Evolutionary conservation across 805 yeast species (phyloP).

Genomic region (Ogataea corticis): DNA sequence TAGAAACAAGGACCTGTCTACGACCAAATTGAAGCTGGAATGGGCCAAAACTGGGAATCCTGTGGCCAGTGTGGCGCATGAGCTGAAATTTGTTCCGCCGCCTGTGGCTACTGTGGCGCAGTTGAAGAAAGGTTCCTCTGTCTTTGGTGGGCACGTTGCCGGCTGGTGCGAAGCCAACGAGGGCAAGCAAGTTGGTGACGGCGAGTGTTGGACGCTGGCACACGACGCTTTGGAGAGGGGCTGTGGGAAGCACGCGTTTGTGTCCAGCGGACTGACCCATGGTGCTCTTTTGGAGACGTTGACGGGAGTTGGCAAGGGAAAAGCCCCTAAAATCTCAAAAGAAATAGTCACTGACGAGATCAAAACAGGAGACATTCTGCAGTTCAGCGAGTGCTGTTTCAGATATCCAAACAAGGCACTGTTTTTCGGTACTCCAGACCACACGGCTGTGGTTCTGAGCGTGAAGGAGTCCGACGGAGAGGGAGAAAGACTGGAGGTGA

Average conservation of each 20-base stretch:
- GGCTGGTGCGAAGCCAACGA: constrained; percentile 51
- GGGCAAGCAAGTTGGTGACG: constrained; percentile 52
- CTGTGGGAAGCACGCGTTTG: constrained; percentile 59
- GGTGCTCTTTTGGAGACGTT: constrained; percentile 39
- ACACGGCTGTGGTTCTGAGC: constrained; percentile 43
- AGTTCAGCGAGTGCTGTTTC: constrained; percentile 44
- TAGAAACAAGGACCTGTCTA: constrained; percentile 45
- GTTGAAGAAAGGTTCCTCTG: constrained; percentile 36
- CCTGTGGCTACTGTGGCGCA: constrained; percentile 40
- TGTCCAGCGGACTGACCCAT: constrained; percentile 47
- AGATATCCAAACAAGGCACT: constrained; percentile 36
- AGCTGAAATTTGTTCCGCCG: constrained; percentile 41
- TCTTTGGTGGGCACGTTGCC: constrained; percentile 54
- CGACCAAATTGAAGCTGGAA: constrained; percentile 34
- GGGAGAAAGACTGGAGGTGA: constrained; percentile 30
- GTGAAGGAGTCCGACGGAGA: constrained; percentile 17
- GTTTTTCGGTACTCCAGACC: constrained; percentile 54
- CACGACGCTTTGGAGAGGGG: constrained; percentile 52
- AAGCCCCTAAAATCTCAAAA: constrained; percentile 18
- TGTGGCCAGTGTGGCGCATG: constrained; percentile 29
- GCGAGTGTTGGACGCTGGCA: constrained; percentile 66
- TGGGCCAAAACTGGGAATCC: constrained; percentile 40
- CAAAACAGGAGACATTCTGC: constrained; percentile 57
- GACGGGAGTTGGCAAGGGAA: constrained; percentile 16
- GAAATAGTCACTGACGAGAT: constrained; percentile 40